These are phyloP conservation scores for Diddensiella transvaalensis DNA, from an alignment of 805 yeast species.

Conservation along the genomic window DNA sequence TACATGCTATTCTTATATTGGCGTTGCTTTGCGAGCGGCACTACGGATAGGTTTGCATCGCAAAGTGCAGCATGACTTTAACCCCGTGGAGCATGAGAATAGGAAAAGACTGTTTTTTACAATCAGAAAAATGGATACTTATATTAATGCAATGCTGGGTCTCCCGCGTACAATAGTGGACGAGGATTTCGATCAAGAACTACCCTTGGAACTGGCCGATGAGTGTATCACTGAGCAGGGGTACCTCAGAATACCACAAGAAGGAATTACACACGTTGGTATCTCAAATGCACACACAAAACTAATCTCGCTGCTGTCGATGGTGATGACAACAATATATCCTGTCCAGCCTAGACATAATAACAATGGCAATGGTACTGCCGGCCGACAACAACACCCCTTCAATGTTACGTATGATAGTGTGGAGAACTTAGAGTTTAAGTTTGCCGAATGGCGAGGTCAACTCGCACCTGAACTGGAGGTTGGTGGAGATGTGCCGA, in stretches of 20 bases:
- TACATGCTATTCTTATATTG: constrained; percentile 85
- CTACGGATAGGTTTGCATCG: constrained; percentile 80
- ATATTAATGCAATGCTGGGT: constrained; percentile 82
- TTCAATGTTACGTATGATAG: constrained; percentile 45
- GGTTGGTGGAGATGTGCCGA: constrained; percentile 68
- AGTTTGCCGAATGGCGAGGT: constrained; percentile 68
- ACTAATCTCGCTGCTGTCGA: constrained; percentile 64
- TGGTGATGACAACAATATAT: constrained; percentile 67
- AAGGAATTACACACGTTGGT: constrained; percentile 62
- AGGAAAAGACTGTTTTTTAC: constrained; percentile 86
- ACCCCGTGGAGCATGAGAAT: constrained; percentile 77
- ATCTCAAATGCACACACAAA: constrained; percentile 87
- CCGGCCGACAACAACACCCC: constrained; percentile 24
- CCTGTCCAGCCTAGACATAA: constrained; percentile 50
- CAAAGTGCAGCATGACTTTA: constrained; percentile 57
- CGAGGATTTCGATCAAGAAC: constrained; percentile 81
- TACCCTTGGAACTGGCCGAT: constrained; percentile 82
- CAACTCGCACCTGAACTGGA: constrained; percentile 65
- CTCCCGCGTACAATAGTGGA: constrained; percentile 73
- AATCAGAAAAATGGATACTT: constrained; percentile 84
- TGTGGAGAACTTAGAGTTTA: constrained; percentile 63
- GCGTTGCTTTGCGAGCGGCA: constrained; percentile 80
- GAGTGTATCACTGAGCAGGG: constrained; percentile 68
- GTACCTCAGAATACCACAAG: constrained; percentile 41
- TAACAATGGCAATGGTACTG: constrained; percentile 3